Percentiles rank a stretch among this genome's conserved stretches.
Conservation (phyloP, 495 filamentous ascomycete species). For the Corynascus novoguineensis region DNA sequence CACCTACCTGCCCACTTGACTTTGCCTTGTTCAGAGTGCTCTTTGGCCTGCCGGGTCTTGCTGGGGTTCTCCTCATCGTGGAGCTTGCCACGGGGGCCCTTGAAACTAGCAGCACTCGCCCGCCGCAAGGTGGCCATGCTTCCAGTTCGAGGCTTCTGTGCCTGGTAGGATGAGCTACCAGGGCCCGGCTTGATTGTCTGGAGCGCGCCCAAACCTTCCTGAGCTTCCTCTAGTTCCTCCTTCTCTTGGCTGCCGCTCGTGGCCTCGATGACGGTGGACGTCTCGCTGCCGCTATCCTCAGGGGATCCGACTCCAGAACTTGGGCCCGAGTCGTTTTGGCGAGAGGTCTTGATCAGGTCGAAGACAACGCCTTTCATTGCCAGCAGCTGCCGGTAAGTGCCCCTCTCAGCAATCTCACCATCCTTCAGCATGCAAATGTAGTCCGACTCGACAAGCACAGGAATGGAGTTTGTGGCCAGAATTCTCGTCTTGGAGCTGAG, state of each 20-base stretch:
- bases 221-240: constrained; percentile 63
- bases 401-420: constrained; percentile 77
- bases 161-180: constrained; percentile 24
- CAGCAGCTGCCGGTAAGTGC: constrained; percentile 83
- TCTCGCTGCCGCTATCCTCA: constrained; percentile 51
- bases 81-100: constrained; percentile 72
- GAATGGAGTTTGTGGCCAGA: constrained; percentile 92
- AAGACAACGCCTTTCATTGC: constrained; percentile 90
- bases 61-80: constrained; percentile 73
- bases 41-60: constrained; percentile 80
- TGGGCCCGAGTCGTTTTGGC: constrained; percentile 43
- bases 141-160: constrained; percentile 51
- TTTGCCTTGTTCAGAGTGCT: constrained; percentile 86
- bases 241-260: constrained; percentile 42
- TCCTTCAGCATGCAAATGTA: constrained; percentile 79
- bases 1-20: constrained; percentile 76
- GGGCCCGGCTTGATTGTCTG: constrained; percentile 61
- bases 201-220: constrained; percentile 62
- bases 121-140: constrained; percentile 77
- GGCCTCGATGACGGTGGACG: constrained; percentile 54
- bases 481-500: constrained; percentile 84
- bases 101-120: constrained; percentile 88
- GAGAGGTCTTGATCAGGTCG: constrained; percentile 73
- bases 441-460: constrained; percentile 77
- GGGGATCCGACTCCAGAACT: constrained; percentile 28